These are phyloP conservation scores for Dictyostelium citrinum DNA, from an alignment of 78 protist genomes.

Conservation along the genomic window DNA sequence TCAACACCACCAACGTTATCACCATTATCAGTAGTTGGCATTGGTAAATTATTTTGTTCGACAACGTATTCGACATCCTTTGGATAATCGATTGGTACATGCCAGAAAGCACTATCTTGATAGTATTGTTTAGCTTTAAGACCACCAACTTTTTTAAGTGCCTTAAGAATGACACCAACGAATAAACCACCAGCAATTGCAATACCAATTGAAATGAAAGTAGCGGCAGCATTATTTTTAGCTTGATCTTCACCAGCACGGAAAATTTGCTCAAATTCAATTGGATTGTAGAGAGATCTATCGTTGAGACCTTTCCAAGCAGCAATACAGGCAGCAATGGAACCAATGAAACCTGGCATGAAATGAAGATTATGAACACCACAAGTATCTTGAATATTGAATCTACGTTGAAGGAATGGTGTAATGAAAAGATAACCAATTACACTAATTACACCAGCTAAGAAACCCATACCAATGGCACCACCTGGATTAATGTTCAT, in stretches of 20 bases:
- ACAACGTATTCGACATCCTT: background rate
- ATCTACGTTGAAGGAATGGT: conserved; percentile 51
- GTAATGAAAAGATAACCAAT: conserved; percentile 87
- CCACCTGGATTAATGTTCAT: conserved; percentile 69
- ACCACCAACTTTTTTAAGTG: conserved; percentile 16
- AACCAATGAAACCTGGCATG: conserved; percentile 94
- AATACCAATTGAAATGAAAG: conserved; percentile 49
- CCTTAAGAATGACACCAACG: conserved; percentile 25
- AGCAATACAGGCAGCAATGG: conserved; percentile 50
- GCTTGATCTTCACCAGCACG: conserved; percentile 67
- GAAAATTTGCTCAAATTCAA: conserved; percentile 4
- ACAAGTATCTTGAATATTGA: conserved; percentile 70
- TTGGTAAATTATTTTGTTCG: background rate
- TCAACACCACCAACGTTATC: conserved; percentile 10
- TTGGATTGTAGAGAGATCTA: background rate
- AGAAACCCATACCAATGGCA: conserved; percentile 86
- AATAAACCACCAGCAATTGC: conserved; percentile 73
- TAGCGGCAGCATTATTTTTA: conserved; percentile 55
- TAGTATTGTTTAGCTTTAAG: conserved; percentile 40
- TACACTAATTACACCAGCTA: conserved; percentile 83
- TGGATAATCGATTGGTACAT: conserved; percentile 76
- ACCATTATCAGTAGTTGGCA: background rate
- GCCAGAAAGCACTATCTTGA: conserved; percentile 77
- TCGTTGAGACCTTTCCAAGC: conserved; percentile 24
- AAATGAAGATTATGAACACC: conserved; percentile 94